Evolutionary conservation across 129 eudicot species (phyloP), one percentile per base, ranked within the genome.

Genomic region (Lactuca saligna): DNA sequence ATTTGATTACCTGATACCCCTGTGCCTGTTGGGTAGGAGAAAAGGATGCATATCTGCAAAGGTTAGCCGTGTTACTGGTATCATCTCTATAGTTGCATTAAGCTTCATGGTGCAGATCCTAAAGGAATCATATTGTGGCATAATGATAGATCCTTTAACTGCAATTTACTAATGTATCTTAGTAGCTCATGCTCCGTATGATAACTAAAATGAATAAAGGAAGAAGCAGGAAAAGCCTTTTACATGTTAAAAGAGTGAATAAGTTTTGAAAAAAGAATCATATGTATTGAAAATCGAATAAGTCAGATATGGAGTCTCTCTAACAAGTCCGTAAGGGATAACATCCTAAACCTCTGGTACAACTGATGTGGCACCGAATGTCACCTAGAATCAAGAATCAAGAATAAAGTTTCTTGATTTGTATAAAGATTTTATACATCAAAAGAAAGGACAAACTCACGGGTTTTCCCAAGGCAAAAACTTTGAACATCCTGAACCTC

Each of bases 41-140:
- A 20, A 20, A 20, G 20, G 20, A 20, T 20, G 20, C 20, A 20
- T 20, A 20, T 20, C 20, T 20, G 20, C 20, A 20, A 20, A 88
- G 67, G 79, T 82, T 3, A 95, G 95, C 96, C 95, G 84, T 14
- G 96, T 92, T 7, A 92, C 95, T 0, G 98, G 98, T 91, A 92
- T 92, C 98, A 92, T 92, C 53, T 92, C 96, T 44, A 95, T 86
- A 32, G 98, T 92, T 57, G 98, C 98, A 29, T 92, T 92, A 84
- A 92, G 73, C 87, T 92, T 92, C 98, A 92, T 92, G 3, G 96
- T 92, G 58, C 98, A 92, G 98, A 92, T 11, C 98, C 98, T 80
- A 92, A 71, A 20, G 20, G n/a, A n/a, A n/a, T n/a, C n/a, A n/a
- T n/a, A n/a, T n/a, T n/a, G n/a, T n/a, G n/a, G n/a, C n/a, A n/a